Percentiles rank a stretch among this genome's conserved stretches.
Conservation (phyloP, 805 yeast species). For the Wickerhamiella hasegawae region DNA sequence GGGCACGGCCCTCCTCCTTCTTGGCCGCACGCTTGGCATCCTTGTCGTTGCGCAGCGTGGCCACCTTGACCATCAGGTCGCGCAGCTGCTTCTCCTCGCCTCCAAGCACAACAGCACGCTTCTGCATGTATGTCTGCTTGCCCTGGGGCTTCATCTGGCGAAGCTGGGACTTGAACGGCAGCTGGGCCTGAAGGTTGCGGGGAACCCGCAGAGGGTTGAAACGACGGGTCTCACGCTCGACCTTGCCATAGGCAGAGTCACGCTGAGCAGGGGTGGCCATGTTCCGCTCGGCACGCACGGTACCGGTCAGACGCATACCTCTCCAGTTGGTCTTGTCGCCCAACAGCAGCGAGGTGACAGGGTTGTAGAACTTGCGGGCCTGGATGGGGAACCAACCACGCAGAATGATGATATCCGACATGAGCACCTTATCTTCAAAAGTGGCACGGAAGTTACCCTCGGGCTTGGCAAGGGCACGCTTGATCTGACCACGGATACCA, state of each 20-base stretch:
- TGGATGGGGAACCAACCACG: constrained; percentile 96
- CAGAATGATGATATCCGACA: constrained; percentile 69
- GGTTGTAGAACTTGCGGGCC: constrained; percentile 83
- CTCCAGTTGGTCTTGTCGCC: constrained; percentile 74
- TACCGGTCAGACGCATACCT: constrained; percentile 93
- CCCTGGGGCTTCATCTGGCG: constrained; percentile 72
- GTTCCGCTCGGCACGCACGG: constrained; percentile 63
- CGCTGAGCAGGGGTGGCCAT: constrained; percentile 44
- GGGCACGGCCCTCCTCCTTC: constrained; percentile 61
- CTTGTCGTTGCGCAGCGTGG: constrained; percentile 73
- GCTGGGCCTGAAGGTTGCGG: constrained; percentile 48
- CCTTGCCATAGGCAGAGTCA: constrained; percentile 43
- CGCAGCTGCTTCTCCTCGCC: constrained; percentile 92
- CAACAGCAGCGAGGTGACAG: constrained; percentile 79
- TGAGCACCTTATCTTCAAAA: constrained; percentile 83
- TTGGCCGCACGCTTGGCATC: constrained; percentile 59
- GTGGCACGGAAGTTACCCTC: constrained; percentile 95
- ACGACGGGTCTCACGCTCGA: constrained; percentile 70
- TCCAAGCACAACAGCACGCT: constrained; percentile 84
- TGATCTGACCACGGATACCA: constrained; percentile 95
- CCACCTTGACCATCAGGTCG: constrained; percentile 70
- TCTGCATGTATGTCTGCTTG: constrained; percentile 62
- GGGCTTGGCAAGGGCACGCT: constrained; percentile 82
- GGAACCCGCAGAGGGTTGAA: constrained; percentile 87
- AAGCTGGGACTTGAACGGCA: constrained; percentile 89